Base-by-base conservation (phyloP, 192 early-diverging fungal genomes). In the Coemansia sp. region DNA sequence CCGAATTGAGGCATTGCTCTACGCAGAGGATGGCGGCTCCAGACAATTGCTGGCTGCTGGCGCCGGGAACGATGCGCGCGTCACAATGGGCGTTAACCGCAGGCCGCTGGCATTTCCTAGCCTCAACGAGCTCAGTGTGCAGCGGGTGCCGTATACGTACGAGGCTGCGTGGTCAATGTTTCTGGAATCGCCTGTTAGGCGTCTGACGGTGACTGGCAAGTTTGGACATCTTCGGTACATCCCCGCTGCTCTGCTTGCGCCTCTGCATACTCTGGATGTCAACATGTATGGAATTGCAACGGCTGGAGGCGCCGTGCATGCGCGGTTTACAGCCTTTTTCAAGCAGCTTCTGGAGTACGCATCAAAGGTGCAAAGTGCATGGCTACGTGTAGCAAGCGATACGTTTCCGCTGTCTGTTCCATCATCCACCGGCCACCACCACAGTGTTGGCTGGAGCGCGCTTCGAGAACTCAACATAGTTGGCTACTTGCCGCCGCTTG, bases 91-190 rank as follows among this genome's bases (percentile, higher is more conserved):
- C 50, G 22, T 53, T 8, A 71, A 74, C 48, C 38, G 53, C 14
- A 60, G 69, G 16, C 43, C 59, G 25, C 44, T 79, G 1, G 4
- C 41, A 10, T 68, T 79, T 13, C 77, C 77, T 0, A 10, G 10
- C 2, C 69, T 79, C 1, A 42, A 51, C 16, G 25, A 48, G 7
- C 62, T 79, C 14, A 51, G 55, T 1, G 40, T 79, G 0, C 69
- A 69, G 40, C 59, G 48, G 14, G 65, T 79, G 6, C 77, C 77
- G 9, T 79, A 68, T 38, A 71, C 77, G 3, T 79, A 74, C 66
- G 32, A 68, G 5, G 65, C 40, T 7, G 77, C 77, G 6, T 79
- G 77, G 77, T 22, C 64, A 5, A 79, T 79, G 77, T 79, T 79
- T 37, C 53, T 65, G n/a, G 69, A 57, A 9, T 55, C 77, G 39